phyloP scores from a whole-genome alignment of 1,284 basidiomycete genomes.

The Naganishia cerealis region DNA sequence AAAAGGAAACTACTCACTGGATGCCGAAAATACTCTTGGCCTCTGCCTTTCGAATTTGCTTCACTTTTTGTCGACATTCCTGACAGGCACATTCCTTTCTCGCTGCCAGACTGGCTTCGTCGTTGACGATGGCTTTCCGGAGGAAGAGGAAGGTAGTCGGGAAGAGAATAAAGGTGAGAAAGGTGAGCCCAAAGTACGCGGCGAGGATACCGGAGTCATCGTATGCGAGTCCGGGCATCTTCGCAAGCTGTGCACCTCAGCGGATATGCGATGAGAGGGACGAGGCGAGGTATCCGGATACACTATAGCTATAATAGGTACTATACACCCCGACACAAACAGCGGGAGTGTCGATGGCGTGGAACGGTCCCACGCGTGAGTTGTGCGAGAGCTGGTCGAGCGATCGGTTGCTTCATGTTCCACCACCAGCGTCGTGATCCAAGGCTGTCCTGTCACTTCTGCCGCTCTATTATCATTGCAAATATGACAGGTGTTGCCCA shows the following conservation, averaged over 20 bases:
- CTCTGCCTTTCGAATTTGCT: slow-evolving; percentile 52
- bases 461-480: neutral
- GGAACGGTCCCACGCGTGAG: neutral
- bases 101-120: slow-evolving; percentile 6
- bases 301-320: neutral
- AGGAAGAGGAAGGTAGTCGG: slow-evolving; percentile 67
- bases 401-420: slow-evolving; percentile 10
- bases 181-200: slow-evolving; percentile 81
- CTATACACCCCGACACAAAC: neutral
- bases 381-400: neutral
- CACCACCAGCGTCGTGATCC: neutral
- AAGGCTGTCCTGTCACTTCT: no score
- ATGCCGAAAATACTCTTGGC: slow-evolving; percentile 26
- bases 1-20: slow-evolving; percentile 15
- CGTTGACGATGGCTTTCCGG: slow-evolving; percentile 34
- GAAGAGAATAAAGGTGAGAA: slow-evolving; percentile 74
- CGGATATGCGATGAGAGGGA: neutral
- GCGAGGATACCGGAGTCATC: slow-evolving; percentile 87
- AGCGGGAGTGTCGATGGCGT: slow-evolving; percentile 5
- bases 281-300: neutral
- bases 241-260: neutral
- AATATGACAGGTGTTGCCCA: neutral
- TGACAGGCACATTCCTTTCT: slow-evolving; percentile 62
- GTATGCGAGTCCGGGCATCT: slow-evolving; percentile 55
- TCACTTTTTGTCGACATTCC: slow-evolving; percentile 64